These are phyloP conservation scores for Spathaspora passalidarum DNA, from an alignment of 805 yeast species.

Conservation along the genomic window DNA sequence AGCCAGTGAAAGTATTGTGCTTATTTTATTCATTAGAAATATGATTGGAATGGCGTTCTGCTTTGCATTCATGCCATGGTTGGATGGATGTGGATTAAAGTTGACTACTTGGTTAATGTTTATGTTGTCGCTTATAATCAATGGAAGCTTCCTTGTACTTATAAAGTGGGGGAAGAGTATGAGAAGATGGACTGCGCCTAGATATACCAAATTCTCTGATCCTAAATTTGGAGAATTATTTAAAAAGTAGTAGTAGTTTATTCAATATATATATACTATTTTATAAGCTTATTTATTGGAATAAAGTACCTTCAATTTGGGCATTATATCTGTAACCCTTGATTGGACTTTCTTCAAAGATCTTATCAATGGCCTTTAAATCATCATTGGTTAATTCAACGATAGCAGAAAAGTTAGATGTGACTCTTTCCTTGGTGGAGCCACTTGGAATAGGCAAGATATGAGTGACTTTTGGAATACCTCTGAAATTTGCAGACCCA, in stretches of 20 bases:
- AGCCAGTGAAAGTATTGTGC: slow-evolving; percentile 40
- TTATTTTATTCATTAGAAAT: slow-evolving; percentile 31
- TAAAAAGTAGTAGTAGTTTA: too few relatives aligned
- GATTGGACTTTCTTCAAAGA: slow-evolving; percentile 42
- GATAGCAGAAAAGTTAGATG: slow-evolving; percentile 51
- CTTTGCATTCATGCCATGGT: slow-evolving; percentile 47
- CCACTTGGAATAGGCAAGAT: slow-evolving; percentile 83
- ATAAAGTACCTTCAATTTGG: slow-evolving; percentile 10
- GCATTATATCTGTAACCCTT: slow-evolving; percentile 57
- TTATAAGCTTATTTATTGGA: too few relatives aligned
- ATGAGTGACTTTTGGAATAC: slow-evolving; percentile 42
- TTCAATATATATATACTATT: too few relatives aligned
- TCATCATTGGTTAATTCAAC: slow-evolving; percentile 54
- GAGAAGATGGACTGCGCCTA: slow-evolving; percentile 11
- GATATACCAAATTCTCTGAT: slow-evolving; percentile 11
- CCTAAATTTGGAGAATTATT: slow-evolving; percentile 13
- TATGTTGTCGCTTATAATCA: slow-evolving; percentile 23
- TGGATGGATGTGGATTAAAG: slow-evolving; percentile 35
- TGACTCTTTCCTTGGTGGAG: slow-evolving; percentile 54
- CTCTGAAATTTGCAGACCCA: slow-evolving; percentile 52
- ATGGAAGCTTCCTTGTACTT: slow-evolving; percentile 20
- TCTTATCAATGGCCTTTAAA: slow-evolving; percentile 48
- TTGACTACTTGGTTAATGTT: slow-evolving; percentile 44
- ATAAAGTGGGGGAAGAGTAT: slow-evolving; percentile 22
- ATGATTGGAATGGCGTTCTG: slow-evolving; percentile 43